Evolutionary conservation across 2,329 filamentous ascomycete genomes (phyloP).

Genomic region (Beauveria sp.): DNA sequence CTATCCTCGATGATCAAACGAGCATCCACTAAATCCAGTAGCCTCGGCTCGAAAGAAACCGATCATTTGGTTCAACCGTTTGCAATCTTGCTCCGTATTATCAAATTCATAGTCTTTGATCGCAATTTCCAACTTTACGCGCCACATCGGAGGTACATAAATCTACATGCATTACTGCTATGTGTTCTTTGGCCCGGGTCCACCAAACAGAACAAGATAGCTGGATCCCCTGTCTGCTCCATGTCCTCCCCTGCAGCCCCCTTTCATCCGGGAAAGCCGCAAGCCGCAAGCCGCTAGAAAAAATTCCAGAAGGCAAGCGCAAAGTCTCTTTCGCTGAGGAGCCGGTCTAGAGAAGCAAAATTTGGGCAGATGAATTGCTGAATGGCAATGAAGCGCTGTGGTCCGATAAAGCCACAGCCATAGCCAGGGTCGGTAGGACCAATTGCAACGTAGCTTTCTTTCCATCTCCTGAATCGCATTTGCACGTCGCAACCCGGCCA

Average conservation of each 20-base stretch:
- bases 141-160: conserved; percentile 10
- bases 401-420: not conserved
- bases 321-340: not conserved
- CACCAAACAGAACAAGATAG: conserved; percentile 1
- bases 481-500: not conserved
- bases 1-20: not conserved
- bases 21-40: not conserved
- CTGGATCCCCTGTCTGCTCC: conserved; percentile 3
- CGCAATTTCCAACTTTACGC: not conserved
- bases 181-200: not conserved
- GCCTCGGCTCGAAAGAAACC: not conserved
- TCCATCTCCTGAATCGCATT: not conserved
- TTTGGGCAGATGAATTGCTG: not conserved
- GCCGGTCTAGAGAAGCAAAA: not conserved
- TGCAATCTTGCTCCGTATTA: not conserved
- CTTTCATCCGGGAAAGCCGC: conserved; percentile 3
- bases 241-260: not conserved
- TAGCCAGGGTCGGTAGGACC: not conserved
- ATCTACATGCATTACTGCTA: not conserved
- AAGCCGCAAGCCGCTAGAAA: not conserved
- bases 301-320: not conserved
- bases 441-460: conserved; percentile 1
- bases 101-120: not conserved
- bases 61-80: not conserved
- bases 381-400: not conserved